These are phyloP conservation scores for Apiospora rasikravindrae DNA, from an alignment of 2,329 filamentous ascomycete species.

Conservation along the genomic window DNA sequence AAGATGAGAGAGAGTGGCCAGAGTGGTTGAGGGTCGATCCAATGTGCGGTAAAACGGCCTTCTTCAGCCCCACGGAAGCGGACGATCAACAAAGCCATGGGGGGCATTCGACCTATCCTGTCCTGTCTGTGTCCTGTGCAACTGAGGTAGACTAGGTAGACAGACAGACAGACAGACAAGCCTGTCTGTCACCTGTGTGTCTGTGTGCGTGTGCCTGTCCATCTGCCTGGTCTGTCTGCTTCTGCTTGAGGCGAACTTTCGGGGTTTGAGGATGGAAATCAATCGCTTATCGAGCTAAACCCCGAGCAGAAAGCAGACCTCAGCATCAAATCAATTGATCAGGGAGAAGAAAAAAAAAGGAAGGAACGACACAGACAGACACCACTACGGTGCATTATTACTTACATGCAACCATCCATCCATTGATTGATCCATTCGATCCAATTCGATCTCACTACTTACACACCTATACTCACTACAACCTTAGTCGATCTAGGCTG, in stretches of 20 bases:
- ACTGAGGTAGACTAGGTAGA: too few relatives aligned
- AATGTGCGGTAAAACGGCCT: neutral
- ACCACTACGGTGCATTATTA: neutral
- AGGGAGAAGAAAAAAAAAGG: neutral
- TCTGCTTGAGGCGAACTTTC: neutral
- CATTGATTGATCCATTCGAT: neutral
- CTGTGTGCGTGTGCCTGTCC: too few relatives aligned
- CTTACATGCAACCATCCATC: neutral
- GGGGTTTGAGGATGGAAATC: neutral
- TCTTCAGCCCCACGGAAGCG: slow-evolving; percentile 6
- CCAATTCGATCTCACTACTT: neutral
- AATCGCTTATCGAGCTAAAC: slow-evolving; percentile 1
- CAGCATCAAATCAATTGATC: neutral
- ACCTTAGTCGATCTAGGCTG: neutral
- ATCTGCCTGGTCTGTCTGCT: neutral
- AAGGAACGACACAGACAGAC: neutral
- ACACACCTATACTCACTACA: neutral
- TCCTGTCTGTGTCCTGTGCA: too few relatives aligned
- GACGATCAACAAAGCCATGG: slow-evolving; percentile 9
- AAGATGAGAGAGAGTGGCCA: neutral
- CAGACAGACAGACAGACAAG: too few relatives aligned
- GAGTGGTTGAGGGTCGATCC: neutral
- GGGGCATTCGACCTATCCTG: neutral
- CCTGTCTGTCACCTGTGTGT: too few relatives aligned
- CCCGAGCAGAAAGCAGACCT: neutral